Evolutionary conservation across 345 rosid species (phyloP).

Genomic region (Dipteronia sinensis): DNA sequence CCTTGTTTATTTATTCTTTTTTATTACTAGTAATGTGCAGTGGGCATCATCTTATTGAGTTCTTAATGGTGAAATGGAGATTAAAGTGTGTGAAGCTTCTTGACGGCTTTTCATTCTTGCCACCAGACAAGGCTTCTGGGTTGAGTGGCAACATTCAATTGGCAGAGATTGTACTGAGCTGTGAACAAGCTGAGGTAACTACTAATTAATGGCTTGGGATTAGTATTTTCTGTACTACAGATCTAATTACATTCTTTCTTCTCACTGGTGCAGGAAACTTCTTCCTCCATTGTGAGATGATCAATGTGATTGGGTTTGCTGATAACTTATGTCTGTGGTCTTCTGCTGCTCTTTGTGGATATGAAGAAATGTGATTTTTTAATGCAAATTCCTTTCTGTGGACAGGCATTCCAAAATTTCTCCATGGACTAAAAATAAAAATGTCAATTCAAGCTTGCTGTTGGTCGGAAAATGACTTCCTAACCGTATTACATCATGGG

Average conservation of each 20-base stretch:
- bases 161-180: conserved; percentile 59
- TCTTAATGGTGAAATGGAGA: conserved; percentile 89
- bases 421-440: background rate
- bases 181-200: conserved; percentile 28
- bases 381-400: background rate
- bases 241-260: conserved; percentile 20
- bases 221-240: conserved; percentile 12
- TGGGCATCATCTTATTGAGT: conserved; percentile 90
- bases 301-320: background rate
- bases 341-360: background rate
- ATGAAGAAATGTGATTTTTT: background rate
- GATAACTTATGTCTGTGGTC: background rate
- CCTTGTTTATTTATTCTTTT: conserved; percentile 8
- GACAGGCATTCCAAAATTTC: background rate
- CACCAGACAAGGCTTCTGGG: conserved; percentile 60
- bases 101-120: conserved; percentile 84
- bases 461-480: background rate
- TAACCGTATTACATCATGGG: background rate
- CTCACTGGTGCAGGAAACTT: conserved; percentile 21
- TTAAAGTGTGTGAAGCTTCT: conserved; percentile 72
- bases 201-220: conserved; percentile 5
- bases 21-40: conserved; percentile 37
- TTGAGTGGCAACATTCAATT: conserved; percentile 76
- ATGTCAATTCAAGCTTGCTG: conserved; percentile 8
- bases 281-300: conserved; percentile 16